A percentile compares a stretch with the other conserved stretches of the same genome.
Conservation (phyloP, 2,329 filamentous ascomycete species). For the Tolypocladium ophioglossoides region DNA sequence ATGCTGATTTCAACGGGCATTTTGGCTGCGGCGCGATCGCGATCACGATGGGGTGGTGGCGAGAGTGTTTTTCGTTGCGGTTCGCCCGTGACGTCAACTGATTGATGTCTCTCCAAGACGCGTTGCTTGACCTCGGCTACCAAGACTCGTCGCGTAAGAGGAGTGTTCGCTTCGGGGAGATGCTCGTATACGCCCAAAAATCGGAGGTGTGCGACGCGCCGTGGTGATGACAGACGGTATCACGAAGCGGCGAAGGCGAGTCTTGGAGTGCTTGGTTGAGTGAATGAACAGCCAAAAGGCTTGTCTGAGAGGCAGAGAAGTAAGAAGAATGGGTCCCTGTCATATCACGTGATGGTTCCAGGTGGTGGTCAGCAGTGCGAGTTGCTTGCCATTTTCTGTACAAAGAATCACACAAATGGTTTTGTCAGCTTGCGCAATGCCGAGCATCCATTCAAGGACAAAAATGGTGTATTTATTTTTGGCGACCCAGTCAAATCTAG, state of each 20-base stretch:
- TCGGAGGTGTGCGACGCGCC: not conserved
- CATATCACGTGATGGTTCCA: not conserved
- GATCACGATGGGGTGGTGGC: not conserved
- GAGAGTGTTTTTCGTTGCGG: not conserved
- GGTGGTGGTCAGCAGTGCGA: not conserved
- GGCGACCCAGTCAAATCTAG: not conserved
- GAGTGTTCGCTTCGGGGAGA: not conserved
- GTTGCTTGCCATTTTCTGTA: not conserved
- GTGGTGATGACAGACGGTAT: not conserved
- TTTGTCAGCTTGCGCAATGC: not conserved
- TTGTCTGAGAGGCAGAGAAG: not conserved
- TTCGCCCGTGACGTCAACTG: constrained; percentile 5
- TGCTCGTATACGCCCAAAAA: not conserved
- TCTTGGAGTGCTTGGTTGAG: not conserved
- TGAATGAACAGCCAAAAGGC: not conserved
- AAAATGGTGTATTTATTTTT: too few species aligned
- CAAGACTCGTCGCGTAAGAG: not conserved
- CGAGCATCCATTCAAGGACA: not conserved
- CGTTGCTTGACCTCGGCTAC: not conserved
- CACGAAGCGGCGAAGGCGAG: not conserved
- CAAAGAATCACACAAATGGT: not conserved
- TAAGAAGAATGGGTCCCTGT: not conserved
- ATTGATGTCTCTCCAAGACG: not conserved
- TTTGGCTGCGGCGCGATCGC: constrained; percentile 13
- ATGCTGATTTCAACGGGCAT: constrained; percentile 74